phyloP scores from a whole-genome alignment of 2,329 filamentous ascomycete genomes.

The Plectosphaerella cucumerina region DNA sequence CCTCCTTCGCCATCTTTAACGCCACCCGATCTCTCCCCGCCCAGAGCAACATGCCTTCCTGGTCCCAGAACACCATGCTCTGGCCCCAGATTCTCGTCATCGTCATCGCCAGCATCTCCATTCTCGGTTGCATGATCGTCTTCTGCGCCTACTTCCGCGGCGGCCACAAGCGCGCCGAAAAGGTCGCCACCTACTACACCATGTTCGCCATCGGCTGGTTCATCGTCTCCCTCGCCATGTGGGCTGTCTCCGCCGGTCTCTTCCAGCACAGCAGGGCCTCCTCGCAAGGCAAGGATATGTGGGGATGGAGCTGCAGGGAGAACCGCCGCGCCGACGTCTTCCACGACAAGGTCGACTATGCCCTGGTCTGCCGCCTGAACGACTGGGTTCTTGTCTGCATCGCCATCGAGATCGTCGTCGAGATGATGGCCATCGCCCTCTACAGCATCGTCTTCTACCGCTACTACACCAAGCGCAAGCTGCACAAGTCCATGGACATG shows the following conservation, averaged over 20 bases:
- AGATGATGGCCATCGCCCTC: constrained; percentile 84
- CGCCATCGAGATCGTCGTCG: constrained; percentile 93
- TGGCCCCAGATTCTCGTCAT: constrained; percentile 92
- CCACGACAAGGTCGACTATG: constrained; percentile 77
- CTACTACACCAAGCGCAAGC: constrained; percentile 92
- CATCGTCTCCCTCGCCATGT: constrained; percentile 87
- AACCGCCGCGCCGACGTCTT: constrained; percentile 79
- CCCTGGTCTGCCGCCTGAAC: constrained; percentile 85
- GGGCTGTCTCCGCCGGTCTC: constrained; percentile 80
- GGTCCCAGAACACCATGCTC: constrained; percentile 72
- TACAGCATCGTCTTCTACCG: constrained; percentile 96
- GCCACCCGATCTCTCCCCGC: constrained; percentile 70
- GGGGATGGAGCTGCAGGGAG: constrained; percentile 96
- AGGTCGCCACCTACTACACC: constrained; percentile 92
- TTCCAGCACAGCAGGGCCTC: constrained; percentile 75
- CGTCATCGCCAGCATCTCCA: constrained; percentile 72
- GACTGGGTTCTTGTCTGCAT: constrained; percentile 96
- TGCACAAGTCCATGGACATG: constrained; percentile 94
- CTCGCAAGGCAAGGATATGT: constrained; percentile 76
- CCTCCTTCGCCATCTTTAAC: constrained; percentile 91
- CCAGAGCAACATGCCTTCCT: constrained; percentile 78
- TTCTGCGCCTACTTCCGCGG: constrained; percentile 85
- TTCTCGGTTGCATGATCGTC: constrained; percentile 73
- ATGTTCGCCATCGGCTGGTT: constrained; percentile 92
- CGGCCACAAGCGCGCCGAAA: constrained; percentile 84